These are phyloP conservation scores for Trichophyton schoenleinii DNA, from an alignment of 2,329 filamentous ascomycete species.

Conservation along the genomic window DNA sequence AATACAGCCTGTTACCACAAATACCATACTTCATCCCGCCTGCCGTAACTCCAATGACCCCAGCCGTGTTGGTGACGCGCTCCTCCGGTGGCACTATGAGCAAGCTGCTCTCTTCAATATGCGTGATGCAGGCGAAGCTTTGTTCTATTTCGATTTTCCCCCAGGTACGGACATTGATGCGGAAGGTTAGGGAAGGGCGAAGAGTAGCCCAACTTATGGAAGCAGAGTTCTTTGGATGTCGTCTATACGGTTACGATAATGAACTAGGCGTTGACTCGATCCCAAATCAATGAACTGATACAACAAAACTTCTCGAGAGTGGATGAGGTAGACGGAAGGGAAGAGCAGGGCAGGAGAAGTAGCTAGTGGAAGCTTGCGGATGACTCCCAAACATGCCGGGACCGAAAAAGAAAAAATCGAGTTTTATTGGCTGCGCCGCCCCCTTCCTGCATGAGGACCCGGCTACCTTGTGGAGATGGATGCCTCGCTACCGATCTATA, in stretches of 20 bases:
- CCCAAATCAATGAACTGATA: no score
- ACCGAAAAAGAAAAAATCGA: no score
- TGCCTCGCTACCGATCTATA: neutral
- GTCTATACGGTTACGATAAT: neutral
- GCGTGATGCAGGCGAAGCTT: conserved; percentile 8
- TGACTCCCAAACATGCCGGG: neutral
- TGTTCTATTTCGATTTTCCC: neutral
- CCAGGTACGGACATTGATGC: neutral
- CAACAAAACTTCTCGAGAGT: no score
- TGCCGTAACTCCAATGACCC: neutral
- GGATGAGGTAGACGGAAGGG: neutral
- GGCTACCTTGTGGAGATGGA: neutral
- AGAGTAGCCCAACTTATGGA: neutral
- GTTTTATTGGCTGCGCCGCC: neutral
- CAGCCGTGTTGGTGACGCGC: neutral
- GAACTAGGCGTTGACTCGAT: neutral
- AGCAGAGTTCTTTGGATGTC: neutral
- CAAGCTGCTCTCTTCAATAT: conserved; percentile 15
- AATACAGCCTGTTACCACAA: conserved; percentile 9
- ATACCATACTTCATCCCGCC: neutral
- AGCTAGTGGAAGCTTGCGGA: neutral
- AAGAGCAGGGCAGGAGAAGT: neutral
- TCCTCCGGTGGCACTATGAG: conserved; percentile 17
- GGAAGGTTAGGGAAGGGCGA: neutral
- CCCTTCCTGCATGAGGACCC: neutral